Evolutionary conservation across 257 asterid genomes (phyloP).

Genomic region (Cynanchum wilfordii): DNA sequence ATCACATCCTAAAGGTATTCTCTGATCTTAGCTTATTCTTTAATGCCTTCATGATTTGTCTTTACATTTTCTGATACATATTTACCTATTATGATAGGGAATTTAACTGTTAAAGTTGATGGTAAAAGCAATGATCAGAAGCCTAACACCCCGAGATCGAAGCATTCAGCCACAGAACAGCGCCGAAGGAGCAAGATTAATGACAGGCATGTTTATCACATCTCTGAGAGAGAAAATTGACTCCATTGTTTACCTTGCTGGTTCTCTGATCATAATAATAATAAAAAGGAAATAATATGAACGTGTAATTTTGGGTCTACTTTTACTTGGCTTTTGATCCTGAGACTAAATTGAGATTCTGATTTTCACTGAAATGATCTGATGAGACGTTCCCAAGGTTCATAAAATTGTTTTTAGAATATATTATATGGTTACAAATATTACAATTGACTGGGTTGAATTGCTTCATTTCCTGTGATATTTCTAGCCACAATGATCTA

Average conservation of each 20-base stretch:
- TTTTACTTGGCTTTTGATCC: background rate
- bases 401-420: too few relatives aligned
- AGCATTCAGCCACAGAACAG: conserved; percentile 98
- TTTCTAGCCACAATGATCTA: background rate
- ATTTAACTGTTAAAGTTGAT: conserved; percentile 59
- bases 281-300: too few relatives aligned
- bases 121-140: conserved; percentile 59
- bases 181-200: conserved; percentile 99
- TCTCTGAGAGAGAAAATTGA: background rate
- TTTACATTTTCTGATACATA: conserved; percentile 8
- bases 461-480: background rate
- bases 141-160: conserved; percentile 91
- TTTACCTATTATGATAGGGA: conserved; percentile 36
- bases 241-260: background rate
- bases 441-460: background rate
- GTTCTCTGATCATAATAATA: conserved; percentile 5
- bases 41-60: conserved; percentile 8
- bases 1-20: conserved; percentile 57
- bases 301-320: background rate
- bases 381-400: background rate
- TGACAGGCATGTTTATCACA: conserved; percentile 62
- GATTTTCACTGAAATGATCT: too few relatives aligned
- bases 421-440: background rate
- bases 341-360: background rate
- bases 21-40: background rate